Conservation (phyloP, 169 alveolate genomes). For the Toxoplasma gondii region DNA sequence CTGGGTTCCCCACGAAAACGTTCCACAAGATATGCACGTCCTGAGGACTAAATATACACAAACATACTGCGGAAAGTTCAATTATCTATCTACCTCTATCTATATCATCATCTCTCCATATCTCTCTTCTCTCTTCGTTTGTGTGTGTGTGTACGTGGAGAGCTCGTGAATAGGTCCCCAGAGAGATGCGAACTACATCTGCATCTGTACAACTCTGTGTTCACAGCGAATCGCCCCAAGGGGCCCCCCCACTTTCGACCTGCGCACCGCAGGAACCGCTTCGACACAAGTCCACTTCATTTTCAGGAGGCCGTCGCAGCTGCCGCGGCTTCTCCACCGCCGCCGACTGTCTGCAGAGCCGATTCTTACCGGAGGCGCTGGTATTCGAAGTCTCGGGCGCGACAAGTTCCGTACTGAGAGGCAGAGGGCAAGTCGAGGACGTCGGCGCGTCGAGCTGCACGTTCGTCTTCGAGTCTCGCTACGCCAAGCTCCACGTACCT, state of each 20-base stretch:
- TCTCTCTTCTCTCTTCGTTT: no score
- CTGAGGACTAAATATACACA: not conserved
- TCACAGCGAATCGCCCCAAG: no score
- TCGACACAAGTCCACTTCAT: no score
- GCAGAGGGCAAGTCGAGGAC: slow-evolving; percentile 56
- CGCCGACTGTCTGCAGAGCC: no score
- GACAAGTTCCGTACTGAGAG: slow-evolving; percentile 42
- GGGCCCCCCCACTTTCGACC: no score
- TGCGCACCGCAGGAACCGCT: no score
- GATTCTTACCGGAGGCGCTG: slow-evolving; percentile 41
- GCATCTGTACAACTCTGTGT: no score
- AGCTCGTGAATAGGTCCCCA: not conserved
- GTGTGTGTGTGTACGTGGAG: no score
- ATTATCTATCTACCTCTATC: not conserved
- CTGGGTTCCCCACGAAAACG: no score
- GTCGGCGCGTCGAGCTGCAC: not conserved
- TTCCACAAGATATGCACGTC: no score
- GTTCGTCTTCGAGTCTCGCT: not conserved
- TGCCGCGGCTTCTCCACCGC: no score
- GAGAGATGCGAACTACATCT: not conserved
- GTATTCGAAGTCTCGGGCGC: slow-evolving; percentile 52
- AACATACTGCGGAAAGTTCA: not conserved
- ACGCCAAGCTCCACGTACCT: not conserved
- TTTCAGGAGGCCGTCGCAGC: no score
- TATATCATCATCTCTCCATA: not conserved